Evolutionary conservation across 805 yeast genomes (phyloP).

Genomic region (Saccharomyces kudriavzevii): DNA sequence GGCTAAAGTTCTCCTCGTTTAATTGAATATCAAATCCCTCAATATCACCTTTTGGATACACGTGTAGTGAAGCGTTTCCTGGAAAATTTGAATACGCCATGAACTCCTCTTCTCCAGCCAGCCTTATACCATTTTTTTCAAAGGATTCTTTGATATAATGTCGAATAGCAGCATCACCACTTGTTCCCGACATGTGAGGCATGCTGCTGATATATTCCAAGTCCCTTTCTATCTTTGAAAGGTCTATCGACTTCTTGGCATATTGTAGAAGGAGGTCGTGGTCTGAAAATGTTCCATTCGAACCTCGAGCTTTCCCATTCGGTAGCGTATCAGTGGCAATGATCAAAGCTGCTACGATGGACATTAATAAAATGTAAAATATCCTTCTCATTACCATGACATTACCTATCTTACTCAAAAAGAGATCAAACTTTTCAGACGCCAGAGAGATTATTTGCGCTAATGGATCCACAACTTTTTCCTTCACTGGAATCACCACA

Average conservation of each 20-base stretch:
- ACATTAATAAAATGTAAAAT: conserved; percentile 58
- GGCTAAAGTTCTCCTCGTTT: conserved; percentile 48
- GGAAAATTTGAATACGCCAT: conserved; percentile 64
- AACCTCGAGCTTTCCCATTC: conserved; percentile 30
- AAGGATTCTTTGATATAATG: conserved; percentile 55
- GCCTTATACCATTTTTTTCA: conserved; percentile 46
- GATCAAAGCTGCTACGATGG: conserved; percentile 48
- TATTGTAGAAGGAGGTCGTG: conserved; percentile 42
- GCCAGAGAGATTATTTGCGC: conserved; percentile 31
- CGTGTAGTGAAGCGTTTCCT: conserved; percentile 22
- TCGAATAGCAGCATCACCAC: conserved; percentile 71
- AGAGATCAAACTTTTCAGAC: conserved; percentile 43
- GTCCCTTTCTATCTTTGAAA: conserved; percentile 52
- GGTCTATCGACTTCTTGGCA: conserved; percentile 45
- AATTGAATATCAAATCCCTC: conserved; percentile 23
- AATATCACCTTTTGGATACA: conserved; percentile 19
- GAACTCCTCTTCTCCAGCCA: conserved; percentile 36
- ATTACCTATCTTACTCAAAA: conserved; percentile 65
- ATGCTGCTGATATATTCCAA: conserved; percentile 66
- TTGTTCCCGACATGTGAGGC: conserved; percentile 85
- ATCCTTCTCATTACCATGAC: conserved; percentile 77
- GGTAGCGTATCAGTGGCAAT: conserved; percentile 52
- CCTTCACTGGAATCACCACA: conserved; percentile 34
- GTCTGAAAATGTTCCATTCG: conserved; percentile 57
- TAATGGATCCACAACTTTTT: conserved; percentile 41